phyloP scores from a whole-genome alignment of 1,284 basidiomycete genomes.

The Melampsora americana region DNA sequence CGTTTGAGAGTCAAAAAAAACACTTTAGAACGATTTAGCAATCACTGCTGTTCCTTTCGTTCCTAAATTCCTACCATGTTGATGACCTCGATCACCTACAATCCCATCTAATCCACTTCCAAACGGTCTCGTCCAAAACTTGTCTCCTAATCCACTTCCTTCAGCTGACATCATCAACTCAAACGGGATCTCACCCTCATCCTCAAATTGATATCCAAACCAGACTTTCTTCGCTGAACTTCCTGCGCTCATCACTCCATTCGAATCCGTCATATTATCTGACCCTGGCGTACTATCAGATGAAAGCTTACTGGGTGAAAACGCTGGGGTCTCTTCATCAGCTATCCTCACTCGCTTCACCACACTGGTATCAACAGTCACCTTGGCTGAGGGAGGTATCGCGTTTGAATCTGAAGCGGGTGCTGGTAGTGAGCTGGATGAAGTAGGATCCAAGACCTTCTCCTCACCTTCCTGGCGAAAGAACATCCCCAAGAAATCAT shows the following conservation, averaged over 20 bases:
- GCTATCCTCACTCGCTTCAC: neutral
- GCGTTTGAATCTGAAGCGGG: neutral
- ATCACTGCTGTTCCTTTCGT: neutral
- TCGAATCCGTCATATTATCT: neutral
- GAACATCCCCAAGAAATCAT: neutral
- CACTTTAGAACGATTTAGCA: neutral
- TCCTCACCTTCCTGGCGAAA: neutral
- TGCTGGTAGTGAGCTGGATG: neutral
- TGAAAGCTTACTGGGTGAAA: constrained; percentile 42
- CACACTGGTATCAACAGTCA: neutral
- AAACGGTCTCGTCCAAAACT: neutral
- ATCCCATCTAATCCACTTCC: neutral
- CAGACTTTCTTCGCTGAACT: neutral
- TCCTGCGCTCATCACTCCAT: neutral
- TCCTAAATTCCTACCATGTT: neutral
- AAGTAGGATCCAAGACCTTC: neutral
- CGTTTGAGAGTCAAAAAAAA: too few relatives aligned
- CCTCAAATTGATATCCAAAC: neutral
- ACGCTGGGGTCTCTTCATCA: constrained; percentile 28
- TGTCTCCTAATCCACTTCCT: neutral
- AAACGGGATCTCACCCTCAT: neutral
- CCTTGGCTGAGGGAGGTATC: neutral
- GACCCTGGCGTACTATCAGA: constrained; percentile 38
- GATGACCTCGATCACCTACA: neutral
- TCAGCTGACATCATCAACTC: neutral